A percentile compares a stretch with the other conserved stretches of the same genome.
Evolutionary conservation across 83 land plant species (phyloP).

Genomic region (Picea abies): DNA sequence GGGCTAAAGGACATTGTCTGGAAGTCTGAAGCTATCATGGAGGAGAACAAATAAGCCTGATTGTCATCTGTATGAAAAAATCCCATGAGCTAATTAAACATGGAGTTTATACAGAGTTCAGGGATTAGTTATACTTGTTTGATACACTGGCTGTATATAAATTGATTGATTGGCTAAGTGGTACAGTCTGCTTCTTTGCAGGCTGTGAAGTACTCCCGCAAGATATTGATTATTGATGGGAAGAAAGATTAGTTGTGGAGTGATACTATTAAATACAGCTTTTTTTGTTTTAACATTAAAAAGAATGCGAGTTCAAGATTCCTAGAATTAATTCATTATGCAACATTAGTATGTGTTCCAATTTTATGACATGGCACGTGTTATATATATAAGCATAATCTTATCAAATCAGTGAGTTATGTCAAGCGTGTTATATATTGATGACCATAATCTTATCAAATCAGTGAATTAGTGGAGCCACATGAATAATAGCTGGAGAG

Average conservation of each 20-base stretch:
- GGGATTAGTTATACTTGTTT: neutral
- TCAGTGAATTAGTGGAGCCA: no score
- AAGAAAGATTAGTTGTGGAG: neutral
- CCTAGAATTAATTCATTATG: neutral
- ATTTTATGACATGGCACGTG: neutral
- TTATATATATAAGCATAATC: no score
- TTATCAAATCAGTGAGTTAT: no score
- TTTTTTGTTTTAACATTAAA: neutral
- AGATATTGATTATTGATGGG: neutral
- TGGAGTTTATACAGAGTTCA: neutral
- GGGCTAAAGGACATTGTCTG: conserved; percentile 47
- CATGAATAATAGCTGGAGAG: no score
- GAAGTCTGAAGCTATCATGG: conserved; percentile 34
- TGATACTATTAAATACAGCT: neutral
- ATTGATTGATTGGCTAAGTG: neutral
- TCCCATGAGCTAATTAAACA: neutral
- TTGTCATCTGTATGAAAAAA: neutral
- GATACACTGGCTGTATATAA: neutral
- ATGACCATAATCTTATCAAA: no score
- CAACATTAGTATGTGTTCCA: neutral
- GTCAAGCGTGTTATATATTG: no score
- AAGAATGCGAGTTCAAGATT: neutral
- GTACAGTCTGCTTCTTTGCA: neutral
- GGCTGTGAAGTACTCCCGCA: neutral
- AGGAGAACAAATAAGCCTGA: conserved; percentile 7